phyloP scores from a whole-genome alignment of 1,139 yeast genomes.

The Wickerhamomyces sp. region DNA sequence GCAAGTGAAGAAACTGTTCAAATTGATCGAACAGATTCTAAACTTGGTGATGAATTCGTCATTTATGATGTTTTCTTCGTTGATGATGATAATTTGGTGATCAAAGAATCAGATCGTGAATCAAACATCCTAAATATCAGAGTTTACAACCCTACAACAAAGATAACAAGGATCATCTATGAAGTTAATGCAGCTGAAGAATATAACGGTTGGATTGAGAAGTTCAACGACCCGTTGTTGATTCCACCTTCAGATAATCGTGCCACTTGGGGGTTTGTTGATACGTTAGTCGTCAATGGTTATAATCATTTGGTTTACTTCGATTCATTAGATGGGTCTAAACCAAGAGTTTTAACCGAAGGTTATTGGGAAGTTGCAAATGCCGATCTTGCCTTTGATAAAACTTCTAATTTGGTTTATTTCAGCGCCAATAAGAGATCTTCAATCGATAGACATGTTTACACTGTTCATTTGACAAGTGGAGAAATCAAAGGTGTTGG shows the following conservation, averaged over 20 bases:
- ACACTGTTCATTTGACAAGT: slow-evolving; percentile 31
- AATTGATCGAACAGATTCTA: slow-evolving; percentile 21
- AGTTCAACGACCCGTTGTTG: slow-evolving; percentile 24
- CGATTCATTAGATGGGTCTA: slow-evolving; percentile 36
- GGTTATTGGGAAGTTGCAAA: slow-evolving; percentile 59
- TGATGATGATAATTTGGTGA: slow-evolving; percentile 41
- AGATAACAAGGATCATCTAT: slow-evolving; percentile 30
- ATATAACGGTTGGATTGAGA: slow-evolving; percentile 53
- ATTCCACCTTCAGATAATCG: slow-evolving; percentile 33
- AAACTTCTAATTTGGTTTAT: slow-evolving; percentile 44
- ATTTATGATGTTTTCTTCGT: slow-evolving; percentile 68
- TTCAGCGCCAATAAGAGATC: slow-evolving; percentile 51
- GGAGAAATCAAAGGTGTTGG: slow-evolving; percentile 37
- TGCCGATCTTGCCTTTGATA: slow-evolving; percentile 47
- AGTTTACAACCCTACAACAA: slow-evolving; percentile 34
- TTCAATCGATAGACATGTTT: slow-evolving; percentile 48
- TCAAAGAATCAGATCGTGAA: slow-evolving; percentile 63
- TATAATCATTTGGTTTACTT: slow-evolving; percentile 63
- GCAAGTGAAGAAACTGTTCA: slow-evolving; percentile 19
- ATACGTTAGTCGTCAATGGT: slow-evolving; percentile 50
- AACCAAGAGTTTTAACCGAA: slow-evolving; percentile 42
- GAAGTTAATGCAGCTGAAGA: slow-evolving; percentile 37
- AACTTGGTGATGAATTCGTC: slow-evolving; percentile 46
- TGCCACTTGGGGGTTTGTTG: slow-evolving; percentile 58
- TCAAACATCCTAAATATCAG: slow-evolving; percentile 51